phyloP scores from a whole-genome alignment of 148 eudicot genomes.

The Drosera capensis region DNA sequence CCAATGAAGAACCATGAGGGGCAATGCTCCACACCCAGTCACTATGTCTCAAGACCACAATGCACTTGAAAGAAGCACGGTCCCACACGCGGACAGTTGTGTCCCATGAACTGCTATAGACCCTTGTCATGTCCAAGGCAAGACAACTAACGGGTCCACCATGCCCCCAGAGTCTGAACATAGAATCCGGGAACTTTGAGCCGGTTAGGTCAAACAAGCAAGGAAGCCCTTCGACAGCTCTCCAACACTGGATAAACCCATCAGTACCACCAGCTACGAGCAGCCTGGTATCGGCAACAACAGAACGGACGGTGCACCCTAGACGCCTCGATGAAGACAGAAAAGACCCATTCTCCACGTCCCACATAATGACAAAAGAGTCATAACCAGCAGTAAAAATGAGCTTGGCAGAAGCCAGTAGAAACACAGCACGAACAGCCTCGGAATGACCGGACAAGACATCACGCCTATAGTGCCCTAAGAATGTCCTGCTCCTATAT shows the following conservation, averaged over 20 bases:
- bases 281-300: slow-evolving; percentile 63
- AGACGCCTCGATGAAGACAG: slow-evolving; percentile 68
- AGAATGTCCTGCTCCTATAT: slow-evolving; percentile 59
- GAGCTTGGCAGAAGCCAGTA: slow-evolving; percentile 65
- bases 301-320: slow-evolving; percentile 82
- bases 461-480: slow-evolving; percentile 63
- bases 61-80: slow-evolving; percentile 44
- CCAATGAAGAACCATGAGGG: slow-evolving; percentile 64
- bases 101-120: slow-evolving; percentile 97
- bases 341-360: slow-evolving; percentile 67
- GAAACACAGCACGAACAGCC: slow-evolving; percentile 56
- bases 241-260: slow-evolving; percentile 92
- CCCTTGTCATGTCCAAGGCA: slow-evolving; percentile 53
- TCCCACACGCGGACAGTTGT: slow-evolving; percentile 91
- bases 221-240: slow-evolving; percentile 56
- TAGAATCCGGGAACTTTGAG: slow-evolving; percentile 23
- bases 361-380: slow-evolving; percentile 73
- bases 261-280: slow-evolving; percentile 78
- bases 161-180: slow-evolving; percentile 80
- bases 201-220: slow-evolving; percentile 58
- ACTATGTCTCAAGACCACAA: slow-evolving; percentile 57
- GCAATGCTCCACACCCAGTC: slow-evolving; percentile 88
- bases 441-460: slow-evolving; percentile 61
- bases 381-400: slow-evolving; percentile 87
- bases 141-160: slow-evolving; percentile 73